Conservation (phyloP, 257 asterid genomes). For the Plectranthus barbatus region DNA sequence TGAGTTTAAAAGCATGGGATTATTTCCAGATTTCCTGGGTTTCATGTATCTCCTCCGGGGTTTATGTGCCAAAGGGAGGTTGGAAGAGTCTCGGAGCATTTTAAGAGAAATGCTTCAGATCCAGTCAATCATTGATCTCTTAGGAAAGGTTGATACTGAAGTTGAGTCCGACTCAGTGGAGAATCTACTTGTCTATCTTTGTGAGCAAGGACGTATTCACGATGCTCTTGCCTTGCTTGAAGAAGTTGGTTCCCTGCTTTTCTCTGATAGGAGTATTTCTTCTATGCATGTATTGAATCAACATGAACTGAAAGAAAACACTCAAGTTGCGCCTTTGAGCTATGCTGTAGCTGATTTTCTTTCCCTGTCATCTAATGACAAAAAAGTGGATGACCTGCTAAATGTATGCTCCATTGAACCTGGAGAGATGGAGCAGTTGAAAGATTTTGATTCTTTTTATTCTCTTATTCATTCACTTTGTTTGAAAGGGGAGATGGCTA, state of each 20-base stretch:
- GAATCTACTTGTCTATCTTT: slow-evolving; percentile 46
- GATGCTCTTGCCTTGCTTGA: slow-evolving; percentile 72
- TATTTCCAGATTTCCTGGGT: slow-evolving; percentile 77
- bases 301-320: slow-evolving; percentile 13
- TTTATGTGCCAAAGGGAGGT: slow-evolving; percentile 80
- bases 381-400: slow-evolving; percentile 14
- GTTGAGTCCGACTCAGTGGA: slow-evolving; percentile 54
- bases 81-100: slow-evolving; percentile 83
- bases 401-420: slow-evolving; percentile 8
- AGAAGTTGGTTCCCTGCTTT: slow-evolving; percentile 49
- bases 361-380: slow-evolving; percentile 14
- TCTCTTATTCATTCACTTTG: slow-evolving; percentile 50
- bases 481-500: slow-evolving; percentile 49
- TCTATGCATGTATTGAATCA: slow-evolving; percentile 11
- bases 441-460: slow-evolving; percentile 54
- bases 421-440: slow-evolving; percentile 25
- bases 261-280: slow-evolving; percentile 25
- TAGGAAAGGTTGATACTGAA: slow-evolving; percentile 38
- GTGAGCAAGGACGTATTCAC: slow-evolving; percentile 69
- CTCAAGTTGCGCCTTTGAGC: slow-evolving; percentile 9
- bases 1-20: slow-evolving; percentile 40
- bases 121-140: slow-evolving; percentile 41
- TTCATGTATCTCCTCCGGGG: slow-evolving; percentile 66
- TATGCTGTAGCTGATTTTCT: slow-evolving; percentile 9
- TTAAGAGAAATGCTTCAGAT: slow-evolving; percentile 74